These are phyloP conservation scores for Trichoderma sp. DNA, from an alignment of 2,329 filamentous ascomycete species.

Conservation along the genomic window DNA sequence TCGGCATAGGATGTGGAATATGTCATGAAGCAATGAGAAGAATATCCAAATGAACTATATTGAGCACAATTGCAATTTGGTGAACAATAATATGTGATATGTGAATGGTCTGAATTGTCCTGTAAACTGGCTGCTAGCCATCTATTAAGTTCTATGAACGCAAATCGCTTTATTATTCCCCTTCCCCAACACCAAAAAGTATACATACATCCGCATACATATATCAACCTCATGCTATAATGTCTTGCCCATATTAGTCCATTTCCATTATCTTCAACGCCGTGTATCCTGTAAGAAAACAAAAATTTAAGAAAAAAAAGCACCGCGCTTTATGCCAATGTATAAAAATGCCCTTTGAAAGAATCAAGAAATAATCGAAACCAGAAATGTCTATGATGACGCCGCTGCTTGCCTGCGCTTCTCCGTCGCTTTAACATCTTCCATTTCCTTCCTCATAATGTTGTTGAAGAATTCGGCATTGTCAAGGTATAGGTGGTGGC, in stretches of 20 bases:
- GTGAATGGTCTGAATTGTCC: neutral
- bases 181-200: neutral
- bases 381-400: neutral
- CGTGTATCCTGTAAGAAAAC: neutral
- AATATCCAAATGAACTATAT: neutral
- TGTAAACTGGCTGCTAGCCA: neutral
- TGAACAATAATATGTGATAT: neutral
- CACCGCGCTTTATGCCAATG: neutral
- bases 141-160: neutral
- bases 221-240: neutral
- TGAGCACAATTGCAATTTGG: neutral
- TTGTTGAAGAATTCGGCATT: conserved; percentile 61
- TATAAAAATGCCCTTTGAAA: neutral
- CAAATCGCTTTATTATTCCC: neutral
- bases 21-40: neutral
- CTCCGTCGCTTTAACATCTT: conserved; percentile 45
- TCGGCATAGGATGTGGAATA: too few species aligned
- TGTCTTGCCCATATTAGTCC: neutral
- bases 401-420: conserved; percentile 28
- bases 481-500: conserved; percentile 62
- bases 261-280: conserved; percentile 5
- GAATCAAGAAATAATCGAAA: neutral
- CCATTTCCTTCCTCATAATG: conserved; percentile 54
- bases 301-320: neutral
- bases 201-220: neutral